Percentiles rank a stretch among this genome's conserved stretches.
Evolutionary conservation across 2,329 filamentous ascomycete species (phyloP).

Genomic region (Cercospora sp.): DNA sequence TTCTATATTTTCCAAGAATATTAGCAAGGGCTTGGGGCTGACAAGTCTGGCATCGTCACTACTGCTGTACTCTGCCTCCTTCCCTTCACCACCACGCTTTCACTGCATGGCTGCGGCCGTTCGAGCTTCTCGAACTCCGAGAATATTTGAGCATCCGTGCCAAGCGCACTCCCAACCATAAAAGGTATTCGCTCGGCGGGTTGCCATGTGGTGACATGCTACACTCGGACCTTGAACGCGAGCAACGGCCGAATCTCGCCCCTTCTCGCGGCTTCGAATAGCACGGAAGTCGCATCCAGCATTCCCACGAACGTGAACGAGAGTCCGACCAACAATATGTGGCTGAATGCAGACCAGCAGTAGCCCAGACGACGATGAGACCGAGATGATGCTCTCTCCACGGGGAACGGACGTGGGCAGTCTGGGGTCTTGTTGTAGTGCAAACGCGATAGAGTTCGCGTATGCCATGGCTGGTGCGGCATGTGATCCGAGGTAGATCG

Average conservation of each 20-base stretch:
- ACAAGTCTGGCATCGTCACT: not conserved
- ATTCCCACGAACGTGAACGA: no score
- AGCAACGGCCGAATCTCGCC: slow-evolving; percentile 1
- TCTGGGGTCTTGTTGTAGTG: not conserved
- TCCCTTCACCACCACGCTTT: not conserved
- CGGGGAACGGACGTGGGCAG: not conserved
- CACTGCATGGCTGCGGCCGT: not conserved
- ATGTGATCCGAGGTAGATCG: slow-evolving; percentile 6
- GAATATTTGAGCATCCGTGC: not conserved
- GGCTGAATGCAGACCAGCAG: not conserved
- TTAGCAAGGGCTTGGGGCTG: not conserved
- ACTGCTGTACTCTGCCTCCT: not conserved
- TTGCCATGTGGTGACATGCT: not conserved
- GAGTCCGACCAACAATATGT: not conserved
- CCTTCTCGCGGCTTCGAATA: not conserved
- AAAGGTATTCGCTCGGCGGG: not conserved
- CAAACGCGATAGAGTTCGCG: not conserved
- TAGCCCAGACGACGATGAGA: no score
- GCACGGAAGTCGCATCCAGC: no score
- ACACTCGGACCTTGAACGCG: not conserved
- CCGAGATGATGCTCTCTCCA: not conserved
- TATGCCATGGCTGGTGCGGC: not conserved
- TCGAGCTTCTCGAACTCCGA: not conserved
- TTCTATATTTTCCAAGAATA: not conserved
- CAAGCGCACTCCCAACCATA: not conserved